These are phyloP conservation scores for Ganoderma resinaceum DNA, from an alignment of 1,284 basidiomycete species.

Conservation along the genomic window DNA sequence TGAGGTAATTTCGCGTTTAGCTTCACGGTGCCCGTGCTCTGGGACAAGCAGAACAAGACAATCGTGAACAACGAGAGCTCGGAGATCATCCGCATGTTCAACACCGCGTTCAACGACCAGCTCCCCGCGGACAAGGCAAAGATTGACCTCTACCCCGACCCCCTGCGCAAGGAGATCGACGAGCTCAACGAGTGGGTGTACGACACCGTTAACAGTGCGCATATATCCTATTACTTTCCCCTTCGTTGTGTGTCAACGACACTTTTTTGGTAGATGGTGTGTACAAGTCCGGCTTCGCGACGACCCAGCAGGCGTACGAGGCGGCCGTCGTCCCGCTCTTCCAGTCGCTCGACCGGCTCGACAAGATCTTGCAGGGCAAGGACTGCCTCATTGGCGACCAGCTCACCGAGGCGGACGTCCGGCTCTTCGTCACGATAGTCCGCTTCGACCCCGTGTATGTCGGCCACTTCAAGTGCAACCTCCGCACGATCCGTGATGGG, in stretches of 20 bases:
- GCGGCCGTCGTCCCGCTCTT: constrained; percentile 78
- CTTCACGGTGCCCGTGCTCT: constrained; percentile 93
- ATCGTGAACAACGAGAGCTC: constrained; percentile 97
- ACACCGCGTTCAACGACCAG: constrained; percentile 81
- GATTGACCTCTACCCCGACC: constrained; percentile 34
- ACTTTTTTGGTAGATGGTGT: constrained; percentile 67
- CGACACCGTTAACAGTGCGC: constrained; percentile 79
- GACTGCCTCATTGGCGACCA: constrained; percentile 84
- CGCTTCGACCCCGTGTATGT: constrained; percentile 88
- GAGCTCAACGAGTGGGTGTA: constrained; percentile 90
- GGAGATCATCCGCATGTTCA: constrained; percentile 94
- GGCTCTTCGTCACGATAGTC: constrained; percentile 92
- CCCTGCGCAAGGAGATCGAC: constrained; percentile 73
- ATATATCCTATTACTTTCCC: constrained; percentile 11
- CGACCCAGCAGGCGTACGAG: constrained; percentile 84
- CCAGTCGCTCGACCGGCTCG: constrained; percentile 81
- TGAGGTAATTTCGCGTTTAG: neutral
- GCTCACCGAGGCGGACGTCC: constrained; percentile 92
- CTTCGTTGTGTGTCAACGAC: neutral
- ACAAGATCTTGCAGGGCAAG: constrained; percentile 79
- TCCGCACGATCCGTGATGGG: constrained; percentile 78
- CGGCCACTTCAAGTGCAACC: constrained; percentile 95
- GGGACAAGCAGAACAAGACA: constrained; percentile 90
- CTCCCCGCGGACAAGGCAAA: constrained; percentile 70
- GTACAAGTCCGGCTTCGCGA: constrained; percentile 93